phyloP scores from a whole-genome alignment of 805 yeast species.

The Saturnispora serradocipensis region DNA sequence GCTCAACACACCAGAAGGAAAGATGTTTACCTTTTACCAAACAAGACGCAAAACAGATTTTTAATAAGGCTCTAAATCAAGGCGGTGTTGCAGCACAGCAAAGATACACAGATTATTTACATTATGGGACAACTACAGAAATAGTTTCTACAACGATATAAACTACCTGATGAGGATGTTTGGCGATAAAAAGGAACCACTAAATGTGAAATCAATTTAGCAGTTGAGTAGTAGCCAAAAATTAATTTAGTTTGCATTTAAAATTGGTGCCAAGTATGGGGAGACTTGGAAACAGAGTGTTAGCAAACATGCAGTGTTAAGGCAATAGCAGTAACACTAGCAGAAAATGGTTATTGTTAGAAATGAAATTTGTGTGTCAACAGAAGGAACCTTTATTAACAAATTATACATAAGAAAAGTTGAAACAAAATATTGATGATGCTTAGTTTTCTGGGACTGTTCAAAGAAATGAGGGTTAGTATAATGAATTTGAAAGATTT shows the following conservation, averaged over 20 bases:
- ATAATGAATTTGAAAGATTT: neutral
- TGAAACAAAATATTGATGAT: conserved; percentile 2
- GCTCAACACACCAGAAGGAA: neutral
- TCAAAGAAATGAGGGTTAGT: conserved; percentile 6
- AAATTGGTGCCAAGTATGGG: conserved; percentile 76
- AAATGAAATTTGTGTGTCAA: neutral
- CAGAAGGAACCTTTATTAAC: conserved; percentile 17
- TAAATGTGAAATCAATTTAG: conserved; percentile 8
- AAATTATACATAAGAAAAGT: conserved; percentile 14
- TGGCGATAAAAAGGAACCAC: conserved; percentile 7
- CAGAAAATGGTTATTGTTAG: too few species aligned
- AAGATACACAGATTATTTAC: neutral
- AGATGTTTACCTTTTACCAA: neutral
- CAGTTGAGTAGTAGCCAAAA: conserved; percentile 63
- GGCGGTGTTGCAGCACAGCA: neutral
- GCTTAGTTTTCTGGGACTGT: conserved; percentile 64
- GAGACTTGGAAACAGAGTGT: conserved; percentile 81
- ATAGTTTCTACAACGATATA: neutral
- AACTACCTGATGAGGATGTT: neutral
- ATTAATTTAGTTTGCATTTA: conserved; percentile 73
- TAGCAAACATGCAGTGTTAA: conserved; percentile 50
- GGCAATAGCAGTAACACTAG: neutral
- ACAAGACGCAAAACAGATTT: neutral
- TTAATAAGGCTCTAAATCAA: neutral
- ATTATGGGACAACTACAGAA: neutral